Evolutionary conservation across 169 alveolate species (phyloP).

Genomic region (Plasmodium ovale): DNA sequence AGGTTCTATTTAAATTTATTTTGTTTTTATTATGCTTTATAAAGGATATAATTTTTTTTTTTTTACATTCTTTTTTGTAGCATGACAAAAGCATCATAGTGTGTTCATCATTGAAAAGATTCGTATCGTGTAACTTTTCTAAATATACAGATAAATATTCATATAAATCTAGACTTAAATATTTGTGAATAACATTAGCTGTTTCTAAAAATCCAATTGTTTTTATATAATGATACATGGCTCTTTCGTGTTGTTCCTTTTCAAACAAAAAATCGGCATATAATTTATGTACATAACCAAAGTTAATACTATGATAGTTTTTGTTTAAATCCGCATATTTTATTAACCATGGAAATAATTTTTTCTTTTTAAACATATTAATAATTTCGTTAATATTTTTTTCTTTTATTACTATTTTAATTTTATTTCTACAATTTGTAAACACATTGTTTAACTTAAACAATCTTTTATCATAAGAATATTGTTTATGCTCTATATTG

Average conservation of each 20-base stretch:
- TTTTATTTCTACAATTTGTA: conserved; percentile 54
- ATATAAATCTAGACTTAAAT: conserved; percentile 69
- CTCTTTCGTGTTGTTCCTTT: conserved; percentile 49
- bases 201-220: conserved; percentile 62
- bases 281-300: conserved; percentile 30
- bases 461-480: neutral
- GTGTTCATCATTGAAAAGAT: conserved; percentile 66
- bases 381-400: conserved; percentile 64
- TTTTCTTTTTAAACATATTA: conserved; percentile 56
- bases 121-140: conserved; percentile 45
- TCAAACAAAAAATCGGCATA: conserved; percentile 74
- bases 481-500: conserved; percentile 17
- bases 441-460: conserved; percentile 46
- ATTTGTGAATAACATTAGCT: conserved; percentile 57
- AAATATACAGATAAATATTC: conserved; percentile 61
- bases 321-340: conserved; percentile 39
- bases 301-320: conserved; percentile 31
- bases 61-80: conserved; percentile 58
- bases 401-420: conserved; percentile 57
- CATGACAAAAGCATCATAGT: conserved; percentile 68
- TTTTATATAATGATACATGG: conserved; percentile 52
- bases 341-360: conserved; percentile 53
- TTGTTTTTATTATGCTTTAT: conserved; percentile 54
- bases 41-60: conserved; percentile 53
- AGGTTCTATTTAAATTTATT: conserved; percentile 52